phyloP scores from a whole-genome alignment of 176 grass and related monocot species.

The Rhynchospora breviuscula region DNA sequence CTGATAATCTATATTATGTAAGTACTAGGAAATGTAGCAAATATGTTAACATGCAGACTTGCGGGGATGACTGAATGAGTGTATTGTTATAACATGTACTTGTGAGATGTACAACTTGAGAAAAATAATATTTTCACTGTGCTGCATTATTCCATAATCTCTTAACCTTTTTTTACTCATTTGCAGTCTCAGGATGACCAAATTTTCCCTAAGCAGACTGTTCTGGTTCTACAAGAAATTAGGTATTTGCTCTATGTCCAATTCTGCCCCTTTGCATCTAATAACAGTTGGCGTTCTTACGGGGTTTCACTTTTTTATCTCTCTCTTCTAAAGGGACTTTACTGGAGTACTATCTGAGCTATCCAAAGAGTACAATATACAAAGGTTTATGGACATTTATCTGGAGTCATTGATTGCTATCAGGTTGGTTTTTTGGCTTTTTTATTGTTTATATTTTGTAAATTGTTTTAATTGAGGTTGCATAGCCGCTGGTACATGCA shows the following conservation, averaged over 20 bases:
- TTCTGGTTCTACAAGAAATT: conserved; percentile 69
- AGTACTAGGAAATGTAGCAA: background rate
- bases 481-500: background rate
- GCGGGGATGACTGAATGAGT: background rate
- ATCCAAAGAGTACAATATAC: conserved; percentile 67
- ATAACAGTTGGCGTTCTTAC: background rate
- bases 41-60: background rate
- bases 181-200: conserved; percentile 74
- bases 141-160: background rate
- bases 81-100: background rate
- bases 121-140: conserved; percentile 1
- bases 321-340: conserved; percentile 60
- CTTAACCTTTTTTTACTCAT: background rate
- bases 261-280: background rate
- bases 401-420: conserved; percentile 63
- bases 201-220: conserved; percentile 61
- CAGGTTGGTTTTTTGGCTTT: conserved; percentile 43
- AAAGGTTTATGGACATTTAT: conserved; percentile 72
- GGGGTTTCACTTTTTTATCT: conserved; percentile 9
- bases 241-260: conserved; percentile 25
- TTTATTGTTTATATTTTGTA: conserved; percentile 20
- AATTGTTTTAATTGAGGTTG: background rate
- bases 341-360: conserved; percentile 63
- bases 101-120: background rate
- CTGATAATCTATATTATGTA: background rate